Conservation (phyloP, 257 asterid genomes). For the Primulina huaijiensis region DNA sequence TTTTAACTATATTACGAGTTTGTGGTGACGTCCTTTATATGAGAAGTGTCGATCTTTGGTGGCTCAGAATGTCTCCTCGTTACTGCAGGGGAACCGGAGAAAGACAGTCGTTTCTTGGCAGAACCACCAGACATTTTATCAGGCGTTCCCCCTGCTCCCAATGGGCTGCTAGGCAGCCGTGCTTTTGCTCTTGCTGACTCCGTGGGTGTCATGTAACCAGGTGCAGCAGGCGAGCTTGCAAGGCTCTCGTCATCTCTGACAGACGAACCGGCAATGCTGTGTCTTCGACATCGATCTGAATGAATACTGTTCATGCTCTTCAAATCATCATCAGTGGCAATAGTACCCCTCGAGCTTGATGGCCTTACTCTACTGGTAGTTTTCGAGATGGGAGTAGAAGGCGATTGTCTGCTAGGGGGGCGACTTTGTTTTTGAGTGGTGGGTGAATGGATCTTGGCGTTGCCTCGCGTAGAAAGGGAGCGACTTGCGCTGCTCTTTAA, state of each 20-base stretch:
- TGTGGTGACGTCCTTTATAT: slow-evolving; percentile 27
- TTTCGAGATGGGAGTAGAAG: slow-evolving; percentile 61
- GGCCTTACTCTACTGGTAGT: slow-evolving; percentile 32
- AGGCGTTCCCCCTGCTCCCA: slow-evolving; percentile 32
- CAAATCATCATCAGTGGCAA: slow-evolving; percentile 52
- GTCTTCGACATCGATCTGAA: slow-evolving; percentile 61
- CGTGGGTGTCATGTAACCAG: slow-evolving; percentile 68
- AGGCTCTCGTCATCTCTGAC: slow-evolving; percentile 81
- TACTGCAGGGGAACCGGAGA: slow-evolving; percentile 48
- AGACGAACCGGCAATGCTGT: slow-evolving; percentile 60
- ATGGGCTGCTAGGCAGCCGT: slow-evolving; percentile 53
- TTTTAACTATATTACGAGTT: slow-evolving; percentile 12
- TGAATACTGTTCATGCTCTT: slow-evolving; percentile 57
- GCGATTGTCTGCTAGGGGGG: slow-evolving; percentile 53
- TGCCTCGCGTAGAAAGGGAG: slow-evolving; percentile 26
- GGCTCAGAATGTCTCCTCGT: slow-evolving; percentile 63
- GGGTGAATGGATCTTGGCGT: slow-evolving; percentile 37
- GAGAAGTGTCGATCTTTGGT: slow-evolving; percentile 36
- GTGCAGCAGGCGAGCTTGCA: slow-evolving; percentile 54
- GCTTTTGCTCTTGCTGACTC: slow-evolving; percentile 64
- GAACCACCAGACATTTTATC: slow-evolving; percentile 38
- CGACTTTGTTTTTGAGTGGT: slow-evolving; percentile 36
- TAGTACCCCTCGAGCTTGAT: slow-evolving; percentile 39
- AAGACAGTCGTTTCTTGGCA: slow-evolving; percentile 65
- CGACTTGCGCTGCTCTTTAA: slow-evolving; percentile 36